These are phyloP conservation scores for Boletales sp. DNA, from an alignment of 768 basidiomycete species.

Conservation along the genomic window DNA sequence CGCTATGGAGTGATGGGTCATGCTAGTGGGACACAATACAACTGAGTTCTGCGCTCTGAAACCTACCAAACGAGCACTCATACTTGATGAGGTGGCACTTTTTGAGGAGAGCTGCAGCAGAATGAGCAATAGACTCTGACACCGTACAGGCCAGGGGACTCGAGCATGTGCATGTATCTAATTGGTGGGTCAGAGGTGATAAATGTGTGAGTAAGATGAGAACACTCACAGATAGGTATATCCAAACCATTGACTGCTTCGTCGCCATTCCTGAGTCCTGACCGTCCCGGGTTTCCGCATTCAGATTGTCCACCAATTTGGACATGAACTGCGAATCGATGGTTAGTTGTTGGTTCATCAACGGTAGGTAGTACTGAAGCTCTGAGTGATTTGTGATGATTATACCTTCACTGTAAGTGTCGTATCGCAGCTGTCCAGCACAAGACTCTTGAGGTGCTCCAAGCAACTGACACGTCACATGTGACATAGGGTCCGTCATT, in stretches of 20 bases:
- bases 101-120: constrained; percentile 89
- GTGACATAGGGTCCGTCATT: too few relatives aligned
- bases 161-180: constrained; percentile 94
- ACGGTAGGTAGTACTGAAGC: constrained; percentile 92
- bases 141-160: constrained; percentile 81
- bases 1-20: constrained; percentile 90
- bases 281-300: constrained; percentile 96
- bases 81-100: constrained; percentile 95
- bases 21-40: constrained; percentile 95
- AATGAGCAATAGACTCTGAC: constrained; percentile 83
- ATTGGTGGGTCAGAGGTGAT: background rate
- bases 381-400: constrained; percentile 98
- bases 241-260: constrained; percentile 98
- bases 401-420: constrained; percentile 95
- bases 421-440: constrained; percentile 95
- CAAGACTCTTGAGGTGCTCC: too few relatives aligned
- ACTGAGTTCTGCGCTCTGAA: constrained; percentile 92
- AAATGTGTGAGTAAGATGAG: constrained; percentile 5
- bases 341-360: constrained; percentile 96
- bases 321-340: constrained; percentile 97
- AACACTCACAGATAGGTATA: constrained; percentile 79
- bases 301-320: constrained; percentile 91
- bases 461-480: too few relatives aligned
- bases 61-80: constrained; percentile 79
- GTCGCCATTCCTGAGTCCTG: constrained; percentile 88